Base-by-base conservation (phyloP, 2,329 filamentous ascomycete species). In the Boeremia lycopersici region DNA sequence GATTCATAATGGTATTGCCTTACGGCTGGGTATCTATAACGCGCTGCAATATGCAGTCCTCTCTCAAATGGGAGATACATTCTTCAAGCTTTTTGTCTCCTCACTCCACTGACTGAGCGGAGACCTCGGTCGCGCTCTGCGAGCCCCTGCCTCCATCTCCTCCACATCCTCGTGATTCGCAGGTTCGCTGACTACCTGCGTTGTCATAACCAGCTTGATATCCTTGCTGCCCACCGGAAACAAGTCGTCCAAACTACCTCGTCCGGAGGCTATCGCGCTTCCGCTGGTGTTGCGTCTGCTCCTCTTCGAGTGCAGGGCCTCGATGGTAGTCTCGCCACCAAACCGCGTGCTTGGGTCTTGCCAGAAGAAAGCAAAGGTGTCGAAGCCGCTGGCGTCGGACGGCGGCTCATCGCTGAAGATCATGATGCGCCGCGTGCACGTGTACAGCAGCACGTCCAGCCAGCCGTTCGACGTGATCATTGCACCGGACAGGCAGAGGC, bases 381-480 rank as follows among this genome's bases (percentile, higher is more conserved):
- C 56, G 48, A 71, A 75, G 51, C 62, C 73, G 65, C 71, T 67
- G 38, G 70, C 55, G 40, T 70, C 71, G 13, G 74, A 67, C 3
- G 62, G 74, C 12, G 72, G 75, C 53, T 81, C 79, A 45, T 81
- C 78, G 54, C 80, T 79, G 62, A 81, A 74, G 33, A 86, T 77
- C 58, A 86, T 77, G 41, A 82, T 81, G 50, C 79, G 79, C 12
- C 84, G 79, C 0, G 84, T 86, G 5, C 84, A 70, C 0, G 82
- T 82, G 73, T 86, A 86, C 3, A 86, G 76, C 2, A 84, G 65
- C 11, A 83, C 82, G 63, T 86, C 84, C 17, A 86, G 79, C 72
- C 84, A 80, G 15, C 84, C 84, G 53, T 83, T 86, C 29, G 79
- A 82, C 2, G 82, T 82, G 53, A 86, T 83, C 62, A 86, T 75